Percentiles rank a stretch among this genome's conserved stretches.
phyloP scores from a whole-genome alignment of 306 rosid species.

The Carpinus viminea region DNA sequence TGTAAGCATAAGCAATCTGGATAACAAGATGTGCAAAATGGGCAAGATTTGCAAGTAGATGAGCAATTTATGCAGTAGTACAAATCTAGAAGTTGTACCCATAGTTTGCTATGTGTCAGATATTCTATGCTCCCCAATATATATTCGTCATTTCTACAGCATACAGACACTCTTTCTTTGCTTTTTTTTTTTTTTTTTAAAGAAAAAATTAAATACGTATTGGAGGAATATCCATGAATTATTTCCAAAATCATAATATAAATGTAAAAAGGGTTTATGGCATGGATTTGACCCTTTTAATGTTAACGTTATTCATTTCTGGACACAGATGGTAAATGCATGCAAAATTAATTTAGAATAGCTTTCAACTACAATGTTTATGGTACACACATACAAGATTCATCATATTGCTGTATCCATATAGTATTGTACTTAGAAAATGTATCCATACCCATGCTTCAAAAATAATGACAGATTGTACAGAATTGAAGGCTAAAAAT shows the following conservation, averaged over 20 bases:
- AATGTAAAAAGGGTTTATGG: background rate
- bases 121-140: background rate
- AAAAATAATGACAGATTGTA: background rate
- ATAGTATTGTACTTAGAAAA: background rate
- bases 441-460: background rate
- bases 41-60: background rate
- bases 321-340: background rate
- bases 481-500: background rate
- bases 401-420: background rate
- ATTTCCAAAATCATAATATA: background rate
- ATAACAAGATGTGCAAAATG: background rate
- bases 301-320: background rate
- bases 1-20: background rate
- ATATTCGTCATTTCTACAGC: background rate
- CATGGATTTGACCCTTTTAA: constrained; percentile 1
- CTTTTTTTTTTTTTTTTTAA: background rate
- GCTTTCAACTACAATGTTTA: background rate
- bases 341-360: background rate
- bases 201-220: background rate
- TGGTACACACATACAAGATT: background rate
- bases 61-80: background rate
- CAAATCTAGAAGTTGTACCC: background rate
- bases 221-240: background rate
- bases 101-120: background rate
- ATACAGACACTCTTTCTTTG: background rate